Evolutionary conservation across 2,329 filamentous ascomycete species (phyloP).

Genomic region (Pseudogymnoascus sp.): DNA sequence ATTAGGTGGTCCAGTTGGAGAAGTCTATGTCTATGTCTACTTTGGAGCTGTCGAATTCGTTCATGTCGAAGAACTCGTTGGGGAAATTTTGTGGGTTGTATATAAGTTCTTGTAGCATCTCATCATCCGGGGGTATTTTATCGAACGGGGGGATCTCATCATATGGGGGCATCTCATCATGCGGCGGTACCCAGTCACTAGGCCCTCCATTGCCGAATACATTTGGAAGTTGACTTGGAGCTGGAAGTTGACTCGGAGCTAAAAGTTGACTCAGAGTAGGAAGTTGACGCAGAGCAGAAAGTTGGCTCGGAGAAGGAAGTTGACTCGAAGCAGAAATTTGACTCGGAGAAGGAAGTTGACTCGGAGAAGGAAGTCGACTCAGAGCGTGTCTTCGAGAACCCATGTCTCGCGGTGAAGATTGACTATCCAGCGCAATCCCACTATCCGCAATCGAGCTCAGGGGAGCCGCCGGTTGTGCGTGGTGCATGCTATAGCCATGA

Average conservation of each 20-base stretch:
- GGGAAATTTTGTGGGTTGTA: not conserved
- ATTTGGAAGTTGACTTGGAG: not conserved
- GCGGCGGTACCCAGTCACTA: not conserved
- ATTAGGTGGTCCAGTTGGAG: not conserved
- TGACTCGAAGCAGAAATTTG: not conserved
- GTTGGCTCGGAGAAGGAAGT: not conserved
- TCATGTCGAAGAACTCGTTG: not conserved
- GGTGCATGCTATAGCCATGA: not conserved
- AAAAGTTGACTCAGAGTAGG: no score
- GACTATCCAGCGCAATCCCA: slow-evolving; percentile 8
- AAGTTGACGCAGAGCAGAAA: no score
- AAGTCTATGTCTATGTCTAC: not conserved
- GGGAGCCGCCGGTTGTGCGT: not conserved
- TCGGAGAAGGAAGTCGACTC: not conserved
- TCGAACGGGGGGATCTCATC: no score
- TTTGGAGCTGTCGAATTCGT: not conserved
- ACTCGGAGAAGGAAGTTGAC: not conserved
- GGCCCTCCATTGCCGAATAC: not conserved
- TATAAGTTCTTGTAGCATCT: not conserved
- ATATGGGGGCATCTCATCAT: no score
- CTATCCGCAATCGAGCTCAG: slow-evolving; percentile 9
- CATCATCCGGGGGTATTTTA: no score
- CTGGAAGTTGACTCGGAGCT: not conserved
- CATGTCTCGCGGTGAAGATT: not conserved
- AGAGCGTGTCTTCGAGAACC: not conserved